phyloP scores from a whole-genome alignment of 148 eudicot species.

The Nyssa sinensis region DNA sequence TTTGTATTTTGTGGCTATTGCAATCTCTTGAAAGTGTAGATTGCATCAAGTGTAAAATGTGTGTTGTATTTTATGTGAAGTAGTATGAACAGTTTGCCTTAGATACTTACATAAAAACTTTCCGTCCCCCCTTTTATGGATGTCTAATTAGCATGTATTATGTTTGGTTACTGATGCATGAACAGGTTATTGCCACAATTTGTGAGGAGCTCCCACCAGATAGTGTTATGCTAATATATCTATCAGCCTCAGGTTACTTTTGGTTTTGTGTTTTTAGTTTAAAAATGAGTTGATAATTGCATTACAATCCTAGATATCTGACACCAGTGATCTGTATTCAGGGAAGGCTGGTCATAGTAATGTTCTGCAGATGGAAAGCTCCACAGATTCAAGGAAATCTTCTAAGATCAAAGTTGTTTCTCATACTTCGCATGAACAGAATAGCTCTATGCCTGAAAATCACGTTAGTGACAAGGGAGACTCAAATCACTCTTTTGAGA shows the following conservation, averaged over 20 bases:
- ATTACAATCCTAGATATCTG: conserved; percentile 4
- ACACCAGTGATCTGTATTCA: conserved; percentile 30
- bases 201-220: conserved; percentile 93
- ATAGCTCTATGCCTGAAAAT: conserved; percentile 31
- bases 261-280: neutral
- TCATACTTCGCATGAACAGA: conserved; percentile 39
- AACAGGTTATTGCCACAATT: conserved; percentile 72
- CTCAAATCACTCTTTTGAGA: conserved; percentile 52
- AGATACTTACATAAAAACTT: neutral
- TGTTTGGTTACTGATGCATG: conserved; percentile 22
- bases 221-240: conserved; percentile 67
- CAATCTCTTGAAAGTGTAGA: neutral
- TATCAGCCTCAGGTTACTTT: conserved; percentile 77
- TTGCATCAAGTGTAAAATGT: neutral
- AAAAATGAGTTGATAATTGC: conserved; percentile 2
- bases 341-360: conserved; percentile 49
- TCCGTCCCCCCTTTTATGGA: neutral
- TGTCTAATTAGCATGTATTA: neutral
- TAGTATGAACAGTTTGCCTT: neutral
- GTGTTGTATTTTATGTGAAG: neutral
- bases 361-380: conserved; percentile 41
- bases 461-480: conserved; percentile 47
- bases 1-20: neutral
- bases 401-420: conserved; percentile 47
- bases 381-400: conserved; percentile 61